Base-by-base conservation (phyloP, 164 flowering plant species). In the Tetrastigma voinierianum region DNA sequence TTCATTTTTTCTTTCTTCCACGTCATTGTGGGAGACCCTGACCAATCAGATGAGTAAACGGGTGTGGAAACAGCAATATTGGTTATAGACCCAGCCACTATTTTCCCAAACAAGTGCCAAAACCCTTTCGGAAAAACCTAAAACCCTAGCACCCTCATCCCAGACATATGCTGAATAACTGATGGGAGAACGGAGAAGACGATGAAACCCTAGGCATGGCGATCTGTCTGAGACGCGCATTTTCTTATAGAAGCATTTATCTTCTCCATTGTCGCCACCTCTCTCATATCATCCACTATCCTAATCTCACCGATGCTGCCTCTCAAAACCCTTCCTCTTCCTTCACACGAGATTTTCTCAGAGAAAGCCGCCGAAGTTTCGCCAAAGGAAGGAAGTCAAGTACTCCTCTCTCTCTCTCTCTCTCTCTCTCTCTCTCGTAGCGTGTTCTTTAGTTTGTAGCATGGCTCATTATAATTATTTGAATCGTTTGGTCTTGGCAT, bases 311-410 rank as follows among this genome's bases (percentile, higher is more conserved):
- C 60, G 51, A 61, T 54, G 64, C 56, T 44, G 12, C 62, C 54
- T 45, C 49, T 47, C 72, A 15, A 20, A 59, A 61, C 0, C 54
- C 51, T 46, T 54, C 64, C 20, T n/a, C 46, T 59, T 57, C 43
- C 13, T 59, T 73, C 2, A 57, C 77, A 0, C 9, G 62, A 15
- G 71, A 64, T 51, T 83, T 71, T 64, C 64, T 77, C 54, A 63
- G 70, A 56, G 82, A 77, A 55, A 59, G 46, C 64, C 84, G 84
- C 51, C 76, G 96, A 71, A 82, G 86, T 4, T 90, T 77, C 54
- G 91, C 93, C 40, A 90, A 87, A 78, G 89, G 83, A 59, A 79
- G 76, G 61, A 90, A 78, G 70, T 84, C 88, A 70, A 83, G 90
- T 87, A 66, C 58, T 68, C 67, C 43, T 44, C 23, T 62, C 54